These are phyloP conservation scores for Colletotrichum sp. DNA, from an alignment of 2,329 filamentous ascomycete species.

Conservation along the genomic window DNA sequence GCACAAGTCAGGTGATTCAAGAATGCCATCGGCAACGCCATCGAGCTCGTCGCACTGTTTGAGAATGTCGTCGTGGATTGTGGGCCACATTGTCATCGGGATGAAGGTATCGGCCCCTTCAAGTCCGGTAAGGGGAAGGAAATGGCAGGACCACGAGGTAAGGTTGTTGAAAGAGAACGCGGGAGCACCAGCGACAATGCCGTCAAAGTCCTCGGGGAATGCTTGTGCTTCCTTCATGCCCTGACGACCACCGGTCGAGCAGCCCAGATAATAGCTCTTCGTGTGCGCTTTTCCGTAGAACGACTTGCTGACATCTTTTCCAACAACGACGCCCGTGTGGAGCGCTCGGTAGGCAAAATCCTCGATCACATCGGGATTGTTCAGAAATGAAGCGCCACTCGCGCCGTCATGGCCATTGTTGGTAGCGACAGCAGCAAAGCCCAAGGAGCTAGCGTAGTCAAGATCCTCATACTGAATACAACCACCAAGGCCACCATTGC, in stretches of 20 bases:
- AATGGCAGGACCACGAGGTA: conserved; percentile 24
- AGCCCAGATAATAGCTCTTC: conserved; percentile 55
- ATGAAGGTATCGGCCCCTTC: conserved; percentile 34
- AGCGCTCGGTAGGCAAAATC: conserved; percentile 39
- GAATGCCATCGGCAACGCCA: conserved; percentile 27
- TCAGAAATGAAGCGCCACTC: conserved; percentile 32
- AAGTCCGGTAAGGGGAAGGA: conserved; percentile 46
- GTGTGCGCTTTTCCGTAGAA: conserved; percentile 46
- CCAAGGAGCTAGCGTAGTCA: conserved; percentile 44
- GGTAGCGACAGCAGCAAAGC: conserved; percentile 50
- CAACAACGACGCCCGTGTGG: conserved; percentile 37
- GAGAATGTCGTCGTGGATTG: conserved; percentile 27
- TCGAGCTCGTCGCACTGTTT: conserved; percentile 30
- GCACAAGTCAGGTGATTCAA: conserved; percentile 21
- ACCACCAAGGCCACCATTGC: conserved; percentile 53
- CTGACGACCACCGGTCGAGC: conserved; percentile 57
- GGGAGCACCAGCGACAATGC: conserved; percentile 41
- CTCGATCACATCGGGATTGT: conserved; percentile 39
- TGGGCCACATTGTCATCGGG: conserved; percentile 33
- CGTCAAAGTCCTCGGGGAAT: conserved; percentile 56
- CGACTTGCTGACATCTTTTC: conserved; percentile 50
- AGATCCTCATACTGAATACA: conserved; percentile 51
- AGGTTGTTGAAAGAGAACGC: conserved; percentile 48
- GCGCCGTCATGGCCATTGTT: conserved; percentile 57
- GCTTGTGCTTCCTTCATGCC: conserved; percentile 51